Conservation (phyloP, 306 rosid species). For the Sechiopsis laciniata region DNA sequence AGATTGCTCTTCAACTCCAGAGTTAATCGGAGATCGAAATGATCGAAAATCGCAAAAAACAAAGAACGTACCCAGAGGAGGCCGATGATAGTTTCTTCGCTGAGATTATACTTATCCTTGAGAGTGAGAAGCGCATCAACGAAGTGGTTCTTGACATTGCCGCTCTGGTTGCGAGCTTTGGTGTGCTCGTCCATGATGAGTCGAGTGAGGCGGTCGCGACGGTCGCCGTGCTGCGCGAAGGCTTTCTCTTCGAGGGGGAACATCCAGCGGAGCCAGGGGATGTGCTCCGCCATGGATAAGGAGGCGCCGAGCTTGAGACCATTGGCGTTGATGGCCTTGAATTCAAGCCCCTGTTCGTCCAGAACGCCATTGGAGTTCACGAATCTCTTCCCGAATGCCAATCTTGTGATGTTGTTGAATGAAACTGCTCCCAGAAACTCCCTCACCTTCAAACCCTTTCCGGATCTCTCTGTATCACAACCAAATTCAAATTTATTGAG, state of each 20-base stretch:
- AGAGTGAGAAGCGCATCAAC: conserved; percentile 79
- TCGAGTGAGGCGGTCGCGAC: conserved; percentile 63
- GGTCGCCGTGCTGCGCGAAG: conserved; percentile 64
- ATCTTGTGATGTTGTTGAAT: conserved; percentile 85
- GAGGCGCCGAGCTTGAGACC: conserved; percentile 82
- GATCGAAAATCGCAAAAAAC: too few species aligned
- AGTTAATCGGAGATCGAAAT: too few species aligned
- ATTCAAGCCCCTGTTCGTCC: conserved; percentile 67
- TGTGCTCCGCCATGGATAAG: conserved; percentile 70
- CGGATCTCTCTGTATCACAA: conserved; percentile 33
- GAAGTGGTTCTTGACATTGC: conserved; percentile 73
- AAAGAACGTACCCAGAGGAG: conserved; percentile 63
- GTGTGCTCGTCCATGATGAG: conserved; percentile 90
- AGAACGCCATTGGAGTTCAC: conserved; percentile 55
- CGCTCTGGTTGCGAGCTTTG: conserved; percentile 46
- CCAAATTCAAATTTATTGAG: neutral
- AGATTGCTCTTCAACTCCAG: too few species aligned
- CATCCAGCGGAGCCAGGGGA: conserved; percentile 87
- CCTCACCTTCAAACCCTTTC: conserved; percentile 46
- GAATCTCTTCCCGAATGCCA: conserved; percentile 85
- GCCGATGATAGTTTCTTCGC: conserved; percentile 86
- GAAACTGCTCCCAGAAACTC: conserved; percentile 70
- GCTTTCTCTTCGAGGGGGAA: conserved; percentile 82
- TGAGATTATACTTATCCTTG: conserved; percentile 69
- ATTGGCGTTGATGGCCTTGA: conserved; percentile 57